These are phyloP conservation scores for Botrytis deweyae DNA, from an alignment of 2,329 filamentous ascomycete genomes.

Conservation along the genomic window DNA sequence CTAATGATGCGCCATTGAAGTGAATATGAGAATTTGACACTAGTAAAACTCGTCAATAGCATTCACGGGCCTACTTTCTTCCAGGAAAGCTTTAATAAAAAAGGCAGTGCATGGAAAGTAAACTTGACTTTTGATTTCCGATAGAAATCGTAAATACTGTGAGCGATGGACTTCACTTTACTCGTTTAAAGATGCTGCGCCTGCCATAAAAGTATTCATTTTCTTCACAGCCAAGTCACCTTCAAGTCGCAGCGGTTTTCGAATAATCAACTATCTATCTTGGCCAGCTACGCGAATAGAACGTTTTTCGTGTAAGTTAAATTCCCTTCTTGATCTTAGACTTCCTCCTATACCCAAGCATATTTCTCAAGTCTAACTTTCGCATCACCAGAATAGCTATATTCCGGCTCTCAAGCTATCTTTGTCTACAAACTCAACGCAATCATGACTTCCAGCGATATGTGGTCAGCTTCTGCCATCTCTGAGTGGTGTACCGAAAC, in stretches of 20 bases:
- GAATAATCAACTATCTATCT: not conserved
- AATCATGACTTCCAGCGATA: not conserved
- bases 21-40: not conserved
- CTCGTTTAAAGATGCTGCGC: not conserved
- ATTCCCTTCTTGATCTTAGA: not conserved
- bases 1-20: not conserved
- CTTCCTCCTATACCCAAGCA: too few relatives aligned
- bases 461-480: too few relatives aligned
- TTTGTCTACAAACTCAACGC: too few relatives aligned
- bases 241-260: not conserved
- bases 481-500: not conserved
- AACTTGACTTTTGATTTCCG: not conserved
- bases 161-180: accelerated
- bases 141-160: not conserved
- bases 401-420: not conserved
- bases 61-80: not conserved
- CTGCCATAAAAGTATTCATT: not conserved
- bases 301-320: not conserved
- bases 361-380: not conserved
- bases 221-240: not conserved
- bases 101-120: not conserved
- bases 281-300: too few relatives aligned
- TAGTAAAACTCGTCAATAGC: not conserved
- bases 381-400: not conserved
- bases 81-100: not conserved